Conservation (phyloP, 2,329 filamentous ascomycete genomes). For the Colletotrichum tamarilloi region DNA sequence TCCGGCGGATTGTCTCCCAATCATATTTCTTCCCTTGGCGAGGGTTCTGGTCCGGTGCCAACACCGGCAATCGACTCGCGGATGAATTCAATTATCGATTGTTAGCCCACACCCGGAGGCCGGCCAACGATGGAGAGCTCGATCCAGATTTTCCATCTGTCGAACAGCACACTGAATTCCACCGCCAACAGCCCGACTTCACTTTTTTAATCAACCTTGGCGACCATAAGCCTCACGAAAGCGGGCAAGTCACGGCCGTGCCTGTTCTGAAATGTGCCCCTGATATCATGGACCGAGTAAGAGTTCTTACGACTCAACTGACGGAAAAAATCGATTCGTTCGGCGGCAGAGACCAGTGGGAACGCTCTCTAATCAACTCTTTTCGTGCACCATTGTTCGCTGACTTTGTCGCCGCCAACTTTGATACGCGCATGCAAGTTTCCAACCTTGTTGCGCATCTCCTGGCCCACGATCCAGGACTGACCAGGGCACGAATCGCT, state of each 20-base stretch:
- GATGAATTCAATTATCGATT: neutral
- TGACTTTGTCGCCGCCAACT: neutral
- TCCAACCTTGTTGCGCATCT: neutral
- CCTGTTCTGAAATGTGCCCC: neutral
- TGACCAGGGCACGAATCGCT: neutral
- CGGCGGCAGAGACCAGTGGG: neutral
- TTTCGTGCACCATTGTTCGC: neutral
- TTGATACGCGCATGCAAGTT: neutral
- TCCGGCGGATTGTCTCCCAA: constrained; percentile 12
- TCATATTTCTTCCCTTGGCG: constrained; percentile 7
- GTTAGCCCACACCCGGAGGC: neutral
- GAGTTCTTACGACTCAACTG: neutral
- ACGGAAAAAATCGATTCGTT: neutral
- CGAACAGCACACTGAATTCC: neutral
- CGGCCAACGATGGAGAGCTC: neutral
- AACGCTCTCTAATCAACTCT: neutral
- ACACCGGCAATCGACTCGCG: too few species aligned
- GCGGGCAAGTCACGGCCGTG: neutral
- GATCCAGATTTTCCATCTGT: neutral
- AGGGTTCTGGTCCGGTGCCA: neutral
- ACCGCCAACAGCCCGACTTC: neutral
- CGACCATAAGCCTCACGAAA: neutral
- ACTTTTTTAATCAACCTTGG: neutral
- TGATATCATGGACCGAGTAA: neutral
- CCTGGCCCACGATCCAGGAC: neutral